A percentile compares a stretch with the other conserved stretches of the same genome.
These are phyloP conservation scores for Candida arabinofermentans DNA, from an alignment of 805 yeast genomes.

Conservation along the genomic window DNA sequence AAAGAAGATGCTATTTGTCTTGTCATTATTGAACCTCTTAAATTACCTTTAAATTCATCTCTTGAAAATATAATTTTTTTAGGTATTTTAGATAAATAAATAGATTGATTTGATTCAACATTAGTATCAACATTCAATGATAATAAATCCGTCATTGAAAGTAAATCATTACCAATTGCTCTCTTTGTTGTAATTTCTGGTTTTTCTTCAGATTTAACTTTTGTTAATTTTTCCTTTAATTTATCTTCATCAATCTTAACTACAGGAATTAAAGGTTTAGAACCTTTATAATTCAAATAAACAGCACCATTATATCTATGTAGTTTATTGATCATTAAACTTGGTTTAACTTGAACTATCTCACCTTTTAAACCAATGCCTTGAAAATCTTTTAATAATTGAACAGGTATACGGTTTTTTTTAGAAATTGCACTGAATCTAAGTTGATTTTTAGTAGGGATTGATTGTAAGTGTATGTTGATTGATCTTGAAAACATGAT, in stretches of 20 bases:
- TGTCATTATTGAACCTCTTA: slow-evolving; percentile 14
- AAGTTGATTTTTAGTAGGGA: slow-evolving; percentile 9
- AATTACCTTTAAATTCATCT: slow-evolving; percentile 16
- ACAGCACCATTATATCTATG: slow-evolving; percentile 72
- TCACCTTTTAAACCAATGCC: slow-evolving; percentile 68
- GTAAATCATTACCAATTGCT: slow-evolving; percentile 4
- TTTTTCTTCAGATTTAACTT: slow-evolving; percentile 1
- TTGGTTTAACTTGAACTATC: slow-evolving; percentile 69
- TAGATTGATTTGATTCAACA: slow-evolving; percentile 16
- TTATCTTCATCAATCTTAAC: slow-evolving; percentile 22
- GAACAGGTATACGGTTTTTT: slow-evolving; percentile 63
- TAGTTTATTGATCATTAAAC: slow-evolving; percentile 75
- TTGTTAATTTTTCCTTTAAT: slow-evolving; percentile 10
- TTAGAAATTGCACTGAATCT: slow-evolving; percentile 45
- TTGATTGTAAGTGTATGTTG: neutral
- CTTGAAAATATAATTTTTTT: slow-evolving; percentile 24
- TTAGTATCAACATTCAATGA: slow-evolving; percentile 21
- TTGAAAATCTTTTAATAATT: slow-evolving; percentile 65
- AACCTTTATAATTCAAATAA: slow-evolving; percentile 43
- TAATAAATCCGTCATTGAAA: slow-evolving; percentile 27
- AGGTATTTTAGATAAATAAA: slow-evolving; percentile 25
- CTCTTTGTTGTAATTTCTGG: slow-evolving; percentile 6
- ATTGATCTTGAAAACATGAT: neutral
- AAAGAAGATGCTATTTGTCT: slow-evolving; percentile 11
- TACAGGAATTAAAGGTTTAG: slow-evolving; percentile 31